A percentile compares a stretch with the other conserved stretches of the same genome.
phyloP scores from a whole-genome alignment of 441 rosid species.

The Pelargonium citronellum region DNA sequence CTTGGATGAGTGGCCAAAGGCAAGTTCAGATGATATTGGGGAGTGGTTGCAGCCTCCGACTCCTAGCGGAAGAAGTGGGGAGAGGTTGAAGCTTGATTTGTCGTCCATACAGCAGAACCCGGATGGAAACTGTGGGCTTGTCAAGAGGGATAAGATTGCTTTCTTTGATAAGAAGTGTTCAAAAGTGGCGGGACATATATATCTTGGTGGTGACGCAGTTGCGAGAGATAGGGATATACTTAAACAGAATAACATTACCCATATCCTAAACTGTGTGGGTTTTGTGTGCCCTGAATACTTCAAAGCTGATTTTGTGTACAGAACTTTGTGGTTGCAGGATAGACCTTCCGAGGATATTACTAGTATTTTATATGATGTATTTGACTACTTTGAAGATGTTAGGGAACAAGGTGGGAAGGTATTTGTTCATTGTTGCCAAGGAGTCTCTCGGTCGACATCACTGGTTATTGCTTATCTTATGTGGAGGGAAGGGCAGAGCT shows the following conservation, averaged over 20 bases:
- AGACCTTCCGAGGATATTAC: conserved; percentile 97
- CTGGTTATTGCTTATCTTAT: conserved; percentile 91
- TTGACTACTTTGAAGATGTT: conserved; percentile 97
- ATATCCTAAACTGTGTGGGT: conserved; percentile 88
- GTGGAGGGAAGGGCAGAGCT: conserved; percentile 99
- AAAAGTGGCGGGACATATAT: conserved; percentile 85
- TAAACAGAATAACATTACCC: conserved; percentile 76
- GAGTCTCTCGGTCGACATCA: conserved; percentile 94
- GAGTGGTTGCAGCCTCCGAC: conserved; percentile 94
- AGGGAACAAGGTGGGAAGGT: conserved; percentile 81
- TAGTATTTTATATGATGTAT: conserved; percentile 87
- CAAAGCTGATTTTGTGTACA: conserved; percentile 75
- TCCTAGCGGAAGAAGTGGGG: conserved; percentile 71
- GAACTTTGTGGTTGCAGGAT: conserved; percentile 95
- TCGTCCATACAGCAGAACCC: conserved; percentile 64
- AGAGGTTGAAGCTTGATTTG: conserved; percentile 86
- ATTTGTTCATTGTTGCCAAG: conserved; percentile 95
- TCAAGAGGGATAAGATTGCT: conserved; percentile 87
- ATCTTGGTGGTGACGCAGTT: conserved; percentile 94
- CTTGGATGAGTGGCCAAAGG: conserved; percentile 91
- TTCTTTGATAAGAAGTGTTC: conserved; percentile 92
- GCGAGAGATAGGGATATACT: conserved; percentile 74
- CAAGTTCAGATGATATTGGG: conserved; percentile 87
- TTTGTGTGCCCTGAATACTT: conserved; percentile 95
- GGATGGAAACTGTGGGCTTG: conserved; percentile 60